Percentiles rank a stretch among this genome's conserved stretches.
phyloP scores from a whole-genome alignment of 805 yeast genomes.

The Zygotorulaspora chibaensis region DNA sequence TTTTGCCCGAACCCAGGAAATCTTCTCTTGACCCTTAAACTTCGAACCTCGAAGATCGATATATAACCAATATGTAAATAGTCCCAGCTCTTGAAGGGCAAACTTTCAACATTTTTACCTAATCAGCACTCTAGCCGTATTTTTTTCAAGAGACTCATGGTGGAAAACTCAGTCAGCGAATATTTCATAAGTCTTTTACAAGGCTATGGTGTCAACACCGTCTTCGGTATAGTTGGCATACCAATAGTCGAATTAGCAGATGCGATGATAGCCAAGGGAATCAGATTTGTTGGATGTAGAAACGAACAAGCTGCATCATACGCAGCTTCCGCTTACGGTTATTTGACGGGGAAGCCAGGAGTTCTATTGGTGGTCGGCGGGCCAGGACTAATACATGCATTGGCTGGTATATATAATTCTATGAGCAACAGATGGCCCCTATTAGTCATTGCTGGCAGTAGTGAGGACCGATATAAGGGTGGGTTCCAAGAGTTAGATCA shows the following conservation, averaged over 20 bases:
- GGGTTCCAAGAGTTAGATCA: constrained; percentile 74
- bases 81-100: no score
- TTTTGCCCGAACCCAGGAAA: no score
- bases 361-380: constrained; percentile 71
- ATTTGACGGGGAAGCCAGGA: constrained; percentile 60
- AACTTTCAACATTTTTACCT: no score
- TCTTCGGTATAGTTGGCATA: constrained; percentile 72
- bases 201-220: constrained; percentile 48
- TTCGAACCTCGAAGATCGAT: no score
- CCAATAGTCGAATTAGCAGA: constrained; percentile 72
- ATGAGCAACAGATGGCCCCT: constrained; percentile 61
- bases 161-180: constrained; percentile 5
- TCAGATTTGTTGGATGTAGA: constrained; percentile 56
- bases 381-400: constrained; percentile 65
- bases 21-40: no score
- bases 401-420: constrained; percentile 64
- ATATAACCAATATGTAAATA: no score
- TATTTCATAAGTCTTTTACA: constrained; percentile 46
- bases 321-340: constrained; percentile 71
- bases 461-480: constrained; percentile 48
- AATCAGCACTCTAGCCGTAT: no score
- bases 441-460: constrained; percentile 59
- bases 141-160: background rate
- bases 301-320: constrained; percentile 74
- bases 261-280: constrained; percentile 48